Evolutionary conservation across 371 early-diverging fungal species (phyloP), one percentile per base, ranked within the genome.

Genomic region (Catenaria anguillulae): DNA sequence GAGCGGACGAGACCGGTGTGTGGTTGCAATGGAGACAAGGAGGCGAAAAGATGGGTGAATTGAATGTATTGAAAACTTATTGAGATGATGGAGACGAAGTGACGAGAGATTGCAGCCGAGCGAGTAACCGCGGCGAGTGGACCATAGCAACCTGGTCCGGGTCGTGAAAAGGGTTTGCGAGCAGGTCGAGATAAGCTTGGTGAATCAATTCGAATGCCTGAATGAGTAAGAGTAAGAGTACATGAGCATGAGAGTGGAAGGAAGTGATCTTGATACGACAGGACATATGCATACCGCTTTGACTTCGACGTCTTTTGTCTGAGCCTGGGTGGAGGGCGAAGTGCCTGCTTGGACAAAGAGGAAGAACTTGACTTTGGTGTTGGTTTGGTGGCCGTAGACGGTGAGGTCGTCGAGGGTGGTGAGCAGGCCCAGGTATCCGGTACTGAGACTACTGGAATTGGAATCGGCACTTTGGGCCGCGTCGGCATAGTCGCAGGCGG

Each of bases 361-460:
- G 4, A 92, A 75, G 64, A 90, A 80, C 61, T 88, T 87, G 59
- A 87, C 77, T 45, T 84, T 77, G 2, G 93, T 91, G 67, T 90
- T 93, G 63, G 88, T 84, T 60, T 88, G 81, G 67, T 88, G 91
- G 8, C 92, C 93, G 63, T 87, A 86, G 75, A 93, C 87, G 33
- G 85, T 86, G 24, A 89, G 67, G 62, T 90, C 92, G 67, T 90
- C 93, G 75, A 89, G 84, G 1, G 88, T 81, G 64, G 88, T 88
- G 45, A 93, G 68, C 45, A 89, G 74, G 3, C 93, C 93, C 12
- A 91, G 73, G 65, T 87, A 93, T 65, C 83, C 66, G 65, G 90
- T 90, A 19, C 79, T 71, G 52, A 81, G 71, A 66, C 85, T 86
- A 37, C 81, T 21, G 84, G 79, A 2, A 88, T 76, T 2, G 91